Conservation (phyloP, 306 rosid species). For the Alnus rubra region DNA sequence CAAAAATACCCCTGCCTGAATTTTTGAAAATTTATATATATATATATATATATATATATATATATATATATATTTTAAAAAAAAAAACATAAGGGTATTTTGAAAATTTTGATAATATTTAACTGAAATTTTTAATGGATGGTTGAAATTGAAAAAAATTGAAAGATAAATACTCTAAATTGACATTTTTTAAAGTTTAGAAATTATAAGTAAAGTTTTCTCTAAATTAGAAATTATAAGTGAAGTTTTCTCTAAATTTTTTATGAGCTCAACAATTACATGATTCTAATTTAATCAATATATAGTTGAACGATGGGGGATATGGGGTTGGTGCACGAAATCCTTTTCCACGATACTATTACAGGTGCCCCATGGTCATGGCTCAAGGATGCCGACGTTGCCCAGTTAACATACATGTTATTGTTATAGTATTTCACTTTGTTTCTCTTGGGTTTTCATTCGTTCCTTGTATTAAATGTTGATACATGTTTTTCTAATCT, state of each 20-base stretch:
- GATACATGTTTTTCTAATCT: neutral
- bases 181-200: too few relatives aligned
- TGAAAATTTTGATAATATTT: too few relatives aligned
- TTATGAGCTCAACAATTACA: neutral
- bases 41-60: too few relatives aligned
- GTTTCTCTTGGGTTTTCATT: neutral
- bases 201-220: too few relatives aligned
- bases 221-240: too few relatives aligned
- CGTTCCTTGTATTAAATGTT: neutral
- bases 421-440: conserved; percentile 22
- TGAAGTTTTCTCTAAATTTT: neutral
- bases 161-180: too few relatives aligned
- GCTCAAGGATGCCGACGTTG: conserved; percentile 52
- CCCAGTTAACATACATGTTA: conserved; percentile 44
- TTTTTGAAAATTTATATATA: too few relatives aligned
- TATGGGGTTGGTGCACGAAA: conserved; percentile 52
- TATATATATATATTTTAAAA: too few relatives aligned
- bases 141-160: too few relatives aligned
- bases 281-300: neutral
- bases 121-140: too few relatives aligned
- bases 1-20: too few relatives aligned
- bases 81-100: too few relatives aligned
- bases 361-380: conserved; percentile 65
- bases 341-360: conserved; percentile 92
- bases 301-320: conserved; percentile 79